Base-by-base conservation (phyloP, 208 protist species). In the Leishmania gerbilli region DNA sequence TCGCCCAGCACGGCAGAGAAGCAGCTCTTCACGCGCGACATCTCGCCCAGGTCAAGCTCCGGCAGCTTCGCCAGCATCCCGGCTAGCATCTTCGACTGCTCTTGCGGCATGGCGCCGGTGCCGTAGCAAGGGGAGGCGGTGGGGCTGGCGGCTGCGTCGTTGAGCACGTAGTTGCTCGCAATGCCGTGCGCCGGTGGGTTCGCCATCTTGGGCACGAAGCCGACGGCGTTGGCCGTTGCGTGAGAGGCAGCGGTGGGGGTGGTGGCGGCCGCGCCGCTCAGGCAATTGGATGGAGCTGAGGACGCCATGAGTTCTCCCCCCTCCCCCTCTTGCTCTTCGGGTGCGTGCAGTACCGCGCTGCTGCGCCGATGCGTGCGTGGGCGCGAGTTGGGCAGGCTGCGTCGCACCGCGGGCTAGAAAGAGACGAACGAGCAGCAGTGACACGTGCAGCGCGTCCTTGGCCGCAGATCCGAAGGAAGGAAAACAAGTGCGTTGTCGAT, bases 11-110 rank as follows among this genome's bases (percentile, higher is more conserved):
- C 71, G 17, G 83, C 69, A 0, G 81, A 62, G 77, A 93, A 96
- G 51, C 84, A 86, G 31, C 45, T 77, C 45, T 90, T 92, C 49
- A 94, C 88, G 24, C 84, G 92, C 19, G 88, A 74, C 65, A 85
- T 87, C 79, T 97, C 92, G 42, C 95, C 87, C 31, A 95, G 80
- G 77, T 90, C 92, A 1, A 97, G 91, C 77, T 95, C 91, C 0
- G 92, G 91, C 76, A 93, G 77, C 72, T 87, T 80, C 55, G 82
- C 64, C 27, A 89, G 81, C 37, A 72, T 74, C 77, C 77, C 79
- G 72, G 71, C 76, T 55, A 92, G 56, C 56, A 84, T 53, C 53
- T 79, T 53, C 62, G 85, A 72, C 9, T 78, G 82, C 64, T 85
- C 82, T 0, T 64, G 62, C 13, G 51, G 49, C 21, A 79, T 49